Evolutionary conservation across 2,329 filamentous ascomycete species (phyloP), one percentile per base, ranked within the genome.

Genomic region (Coleophoma cylindrospora): DNA sequence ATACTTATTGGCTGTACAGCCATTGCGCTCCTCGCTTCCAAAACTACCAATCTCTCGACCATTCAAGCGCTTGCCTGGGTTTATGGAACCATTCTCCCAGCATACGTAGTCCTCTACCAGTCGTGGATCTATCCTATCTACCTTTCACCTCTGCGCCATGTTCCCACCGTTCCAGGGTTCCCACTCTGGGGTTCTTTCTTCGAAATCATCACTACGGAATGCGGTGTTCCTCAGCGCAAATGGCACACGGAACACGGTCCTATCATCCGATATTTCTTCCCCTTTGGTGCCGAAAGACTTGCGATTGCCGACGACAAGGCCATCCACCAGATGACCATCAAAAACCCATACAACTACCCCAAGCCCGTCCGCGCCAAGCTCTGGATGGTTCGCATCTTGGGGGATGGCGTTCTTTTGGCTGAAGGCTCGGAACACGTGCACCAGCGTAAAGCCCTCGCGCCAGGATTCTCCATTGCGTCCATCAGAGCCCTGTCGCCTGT

Each of bases 401-500:
- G 88, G 8, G 70, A 84, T 9, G 87, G 87, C n/a, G 72, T 91
- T 7, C 69, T 96, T 36, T 72, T 96, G 9, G 86, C 89, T 2
- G 91, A 96, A 67, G 91, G 91, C n/a, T 47, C 45, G 8, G 57
- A 56, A 15, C 57, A 59, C 32, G 49, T 56, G 13, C 57, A 59
- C 61, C 87, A 90, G 70, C 80, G 91, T 43, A 90, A 87, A 64
- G 82, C 84, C 50, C 77, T 95, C 22, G 80, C 85, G 70, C 89
- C 89, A 0, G 87, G 89, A 1, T 95, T 95, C 66, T 77, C 82
- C 15, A 94, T 89, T 62, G 80, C 88, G 13, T 87, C 92, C 58
- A 75, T 95, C 66, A 92, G 92, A 63, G 81, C 91, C 48, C 72
- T 95, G 12, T 91, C 92, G 58, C 86, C 89, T 0, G 71, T 86